These are phyloP conservation scores for Fraxinus excelsior DNA, from an alignment of 257 asterid genomes.

Conservation along the genomic window DNA sequence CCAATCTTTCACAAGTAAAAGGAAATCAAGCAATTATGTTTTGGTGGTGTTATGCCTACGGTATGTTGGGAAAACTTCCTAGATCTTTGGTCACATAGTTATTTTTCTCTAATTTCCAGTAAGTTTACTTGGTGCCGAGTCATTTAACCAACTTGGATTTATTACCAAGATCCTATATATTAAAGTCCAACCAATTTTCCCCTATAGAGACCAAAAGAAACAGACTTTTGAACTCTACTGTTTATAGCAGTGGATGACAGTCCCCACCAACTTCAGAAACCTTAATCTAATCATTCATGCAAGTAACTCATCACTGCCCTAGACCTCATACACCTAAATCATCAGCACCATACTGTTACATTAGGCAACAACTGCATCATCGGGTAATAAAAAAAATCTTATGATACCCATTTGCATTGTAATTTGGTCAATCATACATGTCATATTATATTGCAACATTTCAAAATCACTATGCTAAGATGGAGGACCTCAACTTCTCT, in stretches of 20 bases:
- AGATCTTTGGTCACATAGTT: neutral
- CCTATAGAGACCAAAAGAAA: neutral
- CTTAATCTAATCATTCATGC: neutral
- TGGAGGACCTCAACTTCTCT: neutral
- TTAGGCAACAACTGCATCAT: neutral
- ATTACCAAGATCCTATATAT: neutral
- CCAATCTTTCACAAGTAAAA: neutral
- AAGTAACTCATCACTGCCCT: neutral
- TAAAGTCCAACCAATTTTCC: neutral
- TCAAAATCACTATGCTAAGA: neutral
- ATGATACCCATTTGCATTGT: neutral
- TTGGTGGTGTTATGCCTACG: neutral
- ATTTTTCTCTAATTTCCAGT: neutral
- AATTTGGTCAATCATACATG: neutral
- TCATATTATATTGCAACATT: neutral
- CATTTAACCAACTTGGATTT: neutral
- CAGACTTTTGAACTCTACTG: neutral
- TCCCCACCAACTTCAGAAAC: neutral
- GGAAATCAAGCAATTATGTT: neutral
- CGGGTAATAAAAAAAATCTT: neutral
- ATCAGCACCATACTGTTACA: neutral
- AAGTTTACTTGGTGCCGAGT: neutral
- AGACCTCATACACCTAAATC: neutral
- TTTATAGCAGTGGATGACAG: neutral
- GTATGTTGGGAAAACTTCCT: neutral